These are phyloP conservation scores for Aphanomyces invadans DNA, from an alignment of 352 stramenopile species.

Conservation along the genomic window DNA sequence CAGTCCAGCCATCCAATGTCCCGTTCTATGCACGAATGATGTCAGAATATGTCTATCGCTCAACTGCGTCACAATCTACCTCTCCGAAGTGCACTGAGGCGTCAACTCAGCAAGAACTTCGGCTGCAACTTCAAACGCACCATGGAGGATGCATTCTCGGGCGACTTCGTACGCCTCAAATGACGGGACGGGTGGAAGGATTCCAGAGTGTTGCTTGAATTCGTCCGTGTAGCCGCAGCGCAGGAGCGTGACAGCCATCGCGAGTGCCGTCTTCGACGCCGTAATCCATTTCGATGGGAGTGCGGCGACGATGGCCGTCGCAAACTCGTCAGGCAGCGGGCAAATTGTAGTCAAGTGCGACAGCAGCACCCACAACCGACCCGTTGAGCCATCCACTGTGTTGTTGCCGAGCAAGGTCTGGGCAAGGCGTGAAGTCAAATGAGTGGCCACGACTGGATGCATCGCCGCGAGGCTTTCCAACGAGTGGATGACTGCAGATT, in stretches of 20 bases:
- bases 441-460: background rate
- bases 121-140: background rate
- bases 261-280: background rate
- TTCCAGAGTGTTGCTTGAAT: too few relatives aligned
- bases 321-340: background rate
- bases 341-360: constrained; percentile 4
- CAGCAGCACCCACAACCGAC: constrained; percentile 7
- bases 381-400: background rate
- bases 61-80: background rate
- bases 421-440: background rate
- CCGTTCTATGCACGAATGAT: background rate
- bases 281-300: background rate
- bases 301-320: background rate
- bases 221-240: too few relatives aligned
- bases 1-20: constrained; percentile 2
- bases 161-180: background rate
- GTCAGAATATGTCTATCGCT: background rate
- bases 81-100: background rate
- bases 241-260: background rate
- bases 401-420: background rate
- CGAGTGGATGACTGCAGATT: background rate
- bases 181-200: too few relatives aligned
- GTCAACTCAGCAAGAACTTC: background rate
- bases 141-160: constrained; percentile 17
- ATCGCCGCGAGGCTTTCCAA: background rate